Evolutionary conservation across 2,329 filamentous ascomycete species (phyloP).

Genomic region (Epichloe uncinata): DNA sequence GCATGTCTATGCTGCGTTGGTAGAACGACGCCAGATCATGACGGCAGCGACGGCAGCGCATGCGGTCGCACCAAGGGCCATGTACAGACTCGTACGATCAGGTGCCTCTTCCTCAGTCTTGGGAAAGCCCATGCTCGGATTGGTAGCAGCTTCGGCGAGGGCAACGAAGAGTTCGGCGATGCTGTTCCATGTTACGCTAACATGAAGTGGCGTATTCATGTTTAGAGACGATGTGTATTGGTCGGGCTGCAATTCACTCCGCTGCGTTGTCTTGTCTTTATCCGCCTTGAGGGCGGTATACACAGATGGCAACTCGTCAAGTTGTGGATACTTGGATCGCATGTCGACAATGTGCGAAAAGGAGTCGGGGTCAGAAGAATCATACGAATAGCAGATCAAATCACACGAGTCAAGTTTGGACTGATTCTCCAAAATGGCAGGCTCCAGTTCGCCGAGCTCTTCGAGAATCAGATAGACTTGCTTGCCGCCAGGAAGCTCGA

Average conservation of each 20-base stretch:
- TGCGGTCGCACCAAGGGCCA: slow-evolving; percentile 63
- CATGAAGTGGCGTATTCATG: slow-evolving; percentile 86
- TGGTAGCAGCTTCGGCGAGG: slow-evolving; percentile 82
- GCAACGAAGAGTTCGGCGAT: slow-evolving; percentile 89
- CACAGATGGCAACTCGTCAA: slow-evolving; percentile 81
- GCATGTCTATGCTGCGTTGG: slow-evolving; percentile 26
- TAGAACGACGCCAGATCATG: slow-evolving; percentile 51
- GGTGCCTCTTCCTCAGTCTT: slow-evolving; percentile 76
- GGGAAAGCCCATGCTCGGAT: slow-evolving; percentile 77
- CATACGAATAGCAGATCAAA: slow-evolving; percentile 88
- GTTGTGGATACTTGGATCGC: slow-evolving; percentile 63
- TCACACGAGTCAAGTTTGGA: slow-evolving; percentile 86
- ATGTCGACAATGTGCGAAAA: slow-evolving; percentile 84
- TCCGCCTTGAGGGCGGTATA: slow-evolving; percentile 94
- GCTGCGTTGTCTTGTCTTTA: slow-evolving; percentile 90
- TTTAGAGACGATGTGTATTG: slow-evolving; percentile 74
- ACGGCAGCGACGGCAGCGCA: slow-evolving; percentile 50
- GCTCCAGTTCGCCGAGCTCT: slow-evolving; percentile 90
- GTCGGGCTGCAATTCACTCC: slow-evolving; percentile 81
- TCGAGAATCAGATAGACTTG: slow-evolving; percentile 95
- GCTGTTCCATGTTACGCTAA: slow-evolving; percentile 86
- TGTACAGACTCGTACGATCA: slow-evolving; percentile 74
- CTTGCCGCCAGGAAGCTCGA: slow-evolving; percentile 88
- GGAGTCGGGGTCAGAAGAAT: slow-evolving; percentile 91
- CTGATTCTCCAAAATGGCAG: slow-evolving; percentile 84